Conservation (phyloP, 176 grass and related monocot species). For the Otatea glauca region DNA sequence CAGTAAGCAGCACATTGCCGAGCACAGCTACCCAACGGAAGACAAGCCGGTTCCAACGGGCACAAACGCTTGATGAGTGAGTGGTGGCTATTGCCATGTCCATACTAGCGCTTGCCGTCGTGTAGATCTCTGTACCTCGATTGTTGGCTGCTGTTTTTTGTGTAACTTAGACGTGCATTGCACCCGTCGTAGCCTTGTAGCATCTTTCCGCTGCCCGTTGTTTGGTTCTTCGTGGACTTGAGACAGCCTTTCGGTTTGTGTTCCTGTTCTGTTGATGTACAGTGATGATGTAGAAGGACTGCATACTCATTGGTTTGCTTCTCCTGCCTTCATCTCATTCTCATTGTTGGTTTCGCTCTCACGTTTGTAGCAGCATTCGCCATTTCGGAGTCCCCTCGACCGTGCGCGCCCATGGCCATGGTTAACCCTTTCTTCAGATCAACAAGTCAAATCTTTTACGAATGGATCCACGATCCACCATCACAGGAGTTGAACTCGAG, state of each 20-base stretch:
- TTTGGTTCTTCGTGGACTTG: background rate
- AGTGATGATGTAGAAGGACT: background rate
- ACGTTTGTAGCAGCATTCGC: background rate
- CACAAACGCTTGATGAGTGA: background rate
- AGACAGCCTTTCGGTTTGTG: background rate
- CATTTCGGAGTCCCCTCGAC: background rate
- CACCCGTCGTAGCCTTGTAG: background rate
- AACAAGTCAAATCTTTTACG: background rate
- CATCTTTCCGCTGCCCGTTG: background rate
- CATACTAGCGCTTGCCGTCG: background rate
- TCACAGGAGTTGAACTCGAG: background rate
- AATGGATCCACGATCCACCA: background rate
- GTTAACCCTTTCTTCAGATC: background rate
- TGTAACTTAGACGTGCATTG: background rate
- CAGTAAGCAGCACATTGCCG: constrained; percentile 56
- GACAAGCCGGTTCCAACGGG: constrained; percentile 43
- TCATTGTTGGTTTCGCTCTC: background rate
- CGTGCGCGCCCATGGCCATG: background rate
- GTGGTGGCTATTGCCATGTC: background rate
- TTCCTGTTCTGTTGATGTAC: background rate
- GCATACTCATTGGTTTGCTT: background rate
- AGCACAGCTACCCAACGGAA: constrained; percentile 30
- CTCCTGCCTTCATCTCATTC: background rate
- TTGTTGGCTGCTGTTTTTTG: constrained; percentile 14
- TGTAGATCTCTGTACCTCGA: constrained; percentile 24